These are phyloP conservation scores for Apiospora hydei DNA, from an alignment of 2,329 filamentous ascomycete species.

Conservation along the genomic window DNA sequence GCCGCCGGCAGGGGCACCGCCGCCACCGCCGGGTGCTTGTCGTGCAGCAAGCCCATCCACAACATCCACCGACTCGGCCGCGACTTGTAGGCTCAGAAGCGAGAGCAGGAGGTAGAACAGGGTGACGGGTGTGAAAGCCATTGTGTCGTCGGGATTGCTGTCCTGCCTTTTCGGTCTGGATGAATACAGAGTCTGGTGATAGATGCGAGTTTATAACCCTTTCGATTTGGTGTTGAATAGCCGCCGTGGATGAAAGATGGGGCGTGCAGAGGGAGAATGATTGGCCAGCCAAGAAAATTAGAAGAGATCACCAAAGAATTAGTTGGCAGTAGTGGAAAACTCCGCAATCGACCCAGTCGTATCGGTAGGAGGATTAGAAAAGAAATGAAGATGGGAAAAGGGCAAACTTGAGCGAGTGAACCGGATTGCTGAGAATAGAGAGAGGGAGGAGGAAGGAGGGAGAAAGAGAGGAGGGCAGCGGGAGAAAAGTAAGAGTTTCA, in stretches of 20 bases:
- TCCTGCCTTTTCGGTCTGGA: neutral
- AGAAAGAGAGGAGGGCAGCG: neutral
- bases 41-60: conserved; percentile 17
- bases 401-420: conserved; percentile 17
- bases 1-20: neutral
- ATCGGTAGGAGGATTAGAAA: conserved; percentile 16
- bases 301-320: conserved; percentile 22
- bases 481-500: conserved; percentile 6
- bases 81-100: conserved; percentile 18
- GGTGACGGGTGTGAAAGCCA: neutral
- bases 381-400: conserved; percentile 6
- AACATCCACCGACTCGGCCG: conserved; percentile 14
- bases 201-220: neutral
- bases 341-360: conserved; percentile 24
- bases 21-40: conserved; percentile 15
- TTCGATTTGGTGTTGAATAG: neutral
- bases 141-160: neutral
- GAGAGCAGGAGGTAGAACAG: conserved; percentile 23
- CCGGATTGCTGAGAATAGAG: neutral
- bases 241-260: conserved; percentile 7
- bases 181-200: neutral
- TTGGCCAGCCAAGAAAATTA: conserved; percentile 25
- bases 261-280: conserved; percentile 9
- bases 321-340: conserved; percentile 21
- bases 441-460: neutral